Evolutionary conservation across 768 basidiomycete genomes (phyloP), one percentile per base, ranked within the genome.

Genomic region (Boletus eberwhitei): DNA sequence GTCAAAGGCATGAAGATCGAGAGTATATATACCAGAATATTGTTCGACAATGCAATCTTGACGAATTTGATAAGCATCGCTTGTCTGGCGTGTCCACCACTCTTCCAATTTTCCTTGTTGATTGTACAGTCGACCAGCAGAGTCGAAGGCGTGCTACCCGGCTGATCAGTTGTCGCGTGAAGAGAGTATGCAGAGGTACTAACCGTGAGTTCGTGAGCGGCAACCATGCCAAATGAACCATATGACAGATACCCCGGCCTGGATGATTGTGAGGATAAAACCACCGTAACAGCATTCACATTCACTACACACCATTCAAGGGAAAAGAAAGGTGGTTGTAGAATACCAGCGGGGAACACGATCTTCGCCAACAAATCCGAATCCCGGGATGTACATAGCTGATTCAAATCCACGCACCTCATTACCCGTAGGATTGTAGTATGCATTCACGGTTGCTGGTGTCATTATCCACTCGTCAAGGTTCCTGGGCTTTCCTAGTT

Each of bases 261-360:
- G 52, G 58, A 56, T 7, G 12, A 39, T n/a, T 42, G 50, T 68
- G 16, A 61, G 52, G 50, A 42, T 45, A 26, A 43, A 19, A 40
- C 48, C 24, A 26, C 34, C 12, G 24, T 21, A 42, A 38, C 19
- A 40, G 4, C 12, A 21, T 19, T 3, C 1, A 44, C 12, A 21
- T 19, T 3, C 1, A 44, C 29, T 35, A 56, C 78, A 37, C 55
- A 89, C 89, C 93, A 96, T 52, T 84, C 77, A 49, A 81, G 75
- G 5, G 81, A 82, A 77, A 94, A 98, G 81, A 94, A 98, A 0
- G 95, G 95, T 2, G 91, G 87, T 59, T 87, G 92, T 17, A 98
- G 74, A 63, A 98, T 94, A 24, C 97, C 97, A 21, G 97, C 96
- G 9, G 97, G 95, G 75, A 99, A 98, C 21, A 93, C 91, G 48